Evolutionary conservation across 2,329 filamentous ascomycete species (phyloP).

Genomic region (Monosporascus cannonballus): DNA sequence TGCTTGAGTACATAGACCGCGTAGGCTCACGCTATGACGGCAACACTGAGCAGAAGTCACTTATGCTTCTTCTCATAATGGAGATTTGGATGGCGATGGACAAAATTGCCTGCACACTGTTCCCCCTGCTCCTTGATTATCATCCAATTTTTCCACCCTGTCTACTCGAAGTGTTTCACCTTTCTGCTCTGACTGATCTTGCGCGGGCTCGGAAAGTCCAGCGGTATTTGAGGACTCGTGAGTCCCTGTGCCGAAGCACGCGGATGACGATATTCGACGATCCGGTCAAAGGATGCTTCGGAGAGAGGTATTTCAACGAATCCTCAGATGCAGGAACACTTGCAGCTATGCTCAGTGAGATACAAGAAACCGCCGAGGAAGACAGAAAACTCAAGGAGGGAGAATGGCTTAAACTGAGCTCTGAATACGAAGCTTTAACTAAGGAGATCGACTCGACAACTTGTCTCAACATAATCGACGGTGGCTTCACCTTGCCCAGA

Average conservation of each 20-base stretch:
- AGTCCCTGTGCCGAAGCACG: conserved; percentile 9
- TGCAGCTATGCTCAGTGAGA: conserved; percentile 7
- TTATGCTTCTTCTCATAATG: conserved; percentile 46
- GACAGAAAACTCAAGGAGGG: conserved; percentile 17
- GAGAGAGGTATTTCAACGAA: conserved; percentile 38
- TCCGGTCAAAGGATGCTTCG: conserved; percentile 38
- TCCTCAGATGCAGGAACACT: conserved; percentile 19
- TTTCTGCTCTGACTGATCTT: conserved; percentile 43
- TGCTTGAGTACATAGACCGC: conserved; percentile 29
- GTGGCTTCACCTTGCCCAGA: conserved; percentile 8
- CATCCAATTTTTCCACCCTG: conserved; percentile 43
- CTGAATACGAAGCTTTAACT: conserved; percentile 26
- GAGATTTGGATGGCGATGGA: conserved; percentile 55
- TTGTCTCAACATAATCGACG: conserved; percentile 19
- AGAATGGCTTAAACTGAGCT: conserved; percentile 27
- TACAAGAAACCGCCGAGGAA: conserved; percentile 16
- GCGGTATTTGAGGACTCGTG: conserved; percentile 37
- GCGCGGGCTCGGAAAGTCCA: conserved; percentile 41
- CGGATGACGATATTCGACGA: conserved; percentile 41
- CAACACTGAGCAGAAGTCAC: conserved; percentile 42
- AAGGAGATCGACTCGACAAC: conserved; percentile 21
- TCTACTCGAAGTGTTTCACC: conserved; percentile 47
- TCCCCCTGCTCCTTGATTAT: conserved; percentile 44
- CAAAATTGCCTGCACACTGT: conserved; percentile 29
- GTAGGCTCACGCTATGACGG: conserved; percentile 31